Evolutionary conservation across 2,329 filamentous ascomycete genomes (phyloP), one percentile per base, ranked within the genome.

Genomic region (Pseudocercospora crystallina): DNA sequence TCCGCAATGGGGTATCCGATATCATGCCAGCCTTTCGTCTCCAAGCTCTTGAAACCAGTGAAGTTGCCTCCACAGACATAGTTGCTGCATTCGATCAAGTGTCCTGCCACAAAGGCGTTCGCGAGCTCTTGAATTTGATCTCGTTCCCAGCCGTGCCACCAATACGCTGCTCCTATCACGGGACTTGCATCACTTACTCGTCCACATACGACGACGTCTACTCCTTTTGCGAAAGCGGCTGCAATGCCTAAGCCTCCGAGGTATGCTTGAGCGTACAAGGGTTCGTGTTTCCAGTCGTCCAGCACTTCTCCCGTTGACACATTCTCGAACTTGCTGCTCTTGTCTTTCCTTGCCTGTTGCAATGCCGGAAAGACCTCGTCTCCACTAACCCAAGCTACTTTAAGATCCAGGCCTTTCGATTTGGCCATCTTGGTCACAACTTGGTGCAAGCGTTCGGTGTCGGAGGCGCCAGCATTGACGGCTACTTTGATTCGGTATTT

Each of bases 381-480:
- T 2, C 76, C 76, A 33, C 71, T 73, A 14, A 79, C 67, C 70
- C 73, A 78, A 8, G 76, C 76, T 2, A 78, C 69, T 55, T 73
- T 76, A 14, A 78, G 61, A 42, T 69, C 58, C n/a, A 78, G 54
- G 0, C 70, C 67, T 35, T 64, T 61, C 14, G 49, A 42, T 32
- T 49, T 49, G 10, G 61, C 57, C 54, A 80, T 54, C 13, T 70
- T 61, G 4, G 71, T 63, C 0, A 75, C 69, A 49, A 75, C 73
- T 43, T 75, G 59, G 2, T 80, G 77, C 12, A 84, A 59, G 0
- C 74, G 78, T 49, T 71, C 71, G 0, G 81, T 81, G 49, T 83
- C 79, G 12, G 79, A 70, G 2, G 75, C 78, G 0, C 81, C 81
- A 2, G 80, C 80, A 57, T 83, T 82, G 48, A 81, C 69, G 32